Conservation (phyloP, 2,329 filamentous ascomycete genomes). For the Botrytis sinoallii region DNA sequence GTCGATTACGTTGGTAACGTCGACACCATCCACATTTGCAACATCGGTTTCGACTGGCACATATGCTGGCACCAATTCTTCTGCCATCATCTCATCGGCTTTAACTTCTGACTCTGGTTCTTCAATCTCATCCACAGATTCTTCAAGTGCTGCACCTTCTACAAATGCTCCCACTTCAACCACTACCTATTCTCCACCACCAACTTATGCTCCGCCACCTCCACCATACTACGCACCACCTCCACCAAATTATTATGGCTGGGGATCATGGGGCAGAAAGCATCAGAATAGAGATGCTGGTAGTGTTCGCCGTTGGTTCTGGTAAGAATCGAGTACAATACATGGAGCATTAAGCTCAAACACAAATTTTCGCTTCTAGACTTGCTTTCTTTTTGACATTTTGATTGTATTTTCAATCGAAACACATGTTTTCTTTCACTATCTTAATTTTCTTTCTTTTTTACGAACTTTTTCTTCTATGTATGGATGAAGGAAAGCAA, state of each 20-base stretch:
- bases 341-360: conserved; percentile 15
- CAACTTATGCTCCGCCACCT: conserved; percentile 18
- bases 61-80: conserved; percentile 7
- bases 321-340: conserved; percentile 12
- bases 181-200: background rate
- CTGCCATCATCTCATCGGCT: background rate
- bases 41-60: conserved; percentile 21
- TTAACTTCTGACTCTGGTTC: conserved; percentile 9
- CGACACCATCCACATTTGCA: conserved; percentile 22
- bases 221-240: conserved; percentile 19
- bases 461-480: conserved; percentile 1
- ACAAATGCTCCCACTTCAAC: conserved; percentile 6
- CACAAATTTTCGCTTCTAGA: conserved; percentile 27
- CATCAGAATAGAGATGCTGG: background rate
- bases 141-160: conserved; percentile 2
- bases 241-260: conserved; percentile 15
- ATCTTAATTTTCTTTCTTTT: conserved; percentile 3
- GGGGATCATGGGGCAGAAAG: conserved; percentile 5
- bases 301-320: conserved; percentile 18
- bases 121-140: background rate
- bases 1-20: conserved; percentile 14
- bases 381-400: conserved; percentile 25
- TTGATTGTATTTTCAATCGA: conserved; percentile 18
- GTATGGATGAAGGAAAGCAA: conserved; percentile 4
- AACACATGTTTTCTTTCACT: conserved; percentile 11